Base-by-base conservation (phyloP, 2,329 filamentous ascomycete genomes). In the Cladophialophora psammophila region DNA sequence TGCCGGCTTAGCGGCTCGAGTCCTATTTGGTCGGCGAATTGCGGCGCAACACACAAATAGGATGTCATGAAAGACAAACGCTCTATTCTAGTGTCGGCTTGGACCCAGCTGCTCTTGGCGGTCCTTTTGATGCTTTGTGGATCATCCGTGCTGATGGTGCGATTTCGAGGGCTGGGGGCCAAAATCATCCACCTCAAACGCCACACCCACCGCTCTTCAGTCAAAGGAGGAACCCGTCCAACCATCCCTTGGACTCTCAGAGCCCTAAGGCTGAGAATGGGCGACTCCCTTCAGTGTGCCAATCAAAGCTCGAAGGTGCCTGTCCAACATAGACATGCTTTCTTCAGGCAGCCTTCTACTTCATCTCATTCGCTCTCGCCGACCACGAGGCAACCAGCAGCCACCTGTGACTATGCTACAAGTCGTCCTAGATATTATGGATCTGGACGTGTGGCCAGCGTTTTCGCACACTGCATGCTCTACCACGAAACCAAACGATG, bases 321-420 rank as follows among this genome's bases (percentile, higher is more conserved):
- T 26, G 15, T 42, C 26, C 9, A 20, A 36, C 45, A 31, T 8
- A 50, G 18, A 52, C 10, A 52, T 53, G 35, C 34, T n/a, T 61
- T 32, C 52, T 59, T 54, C 63, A 35, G 31, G 26, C 20, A 6
- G 42, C 5, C 57, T 60, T 58, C 63, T 31, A 26, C 15, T 34
- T 15, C 64, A 45, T 42, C 53, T 35, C 12, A 66, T 66, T 62
- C 32, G 64, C 60, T 45, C 59, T 53, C 48, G 26, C 12, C 64
- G 42, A 20, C 13, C 64, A 55, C 48, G 36, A 62, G 64, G 64
- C 64, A 45, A 53, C 64, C 64, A 61, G 55, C 55, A 60, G 54
- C 31, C 32, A 32, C 36, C 32, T n/a, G 8, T n/a, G 48, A 38
- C 12, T 48, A 52, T 61, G 48, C 59, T 52, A 50, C 45, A 52